Conservation (phyloP, 805 yeast genomes). For the Yarrowia hollandica region DNA sequence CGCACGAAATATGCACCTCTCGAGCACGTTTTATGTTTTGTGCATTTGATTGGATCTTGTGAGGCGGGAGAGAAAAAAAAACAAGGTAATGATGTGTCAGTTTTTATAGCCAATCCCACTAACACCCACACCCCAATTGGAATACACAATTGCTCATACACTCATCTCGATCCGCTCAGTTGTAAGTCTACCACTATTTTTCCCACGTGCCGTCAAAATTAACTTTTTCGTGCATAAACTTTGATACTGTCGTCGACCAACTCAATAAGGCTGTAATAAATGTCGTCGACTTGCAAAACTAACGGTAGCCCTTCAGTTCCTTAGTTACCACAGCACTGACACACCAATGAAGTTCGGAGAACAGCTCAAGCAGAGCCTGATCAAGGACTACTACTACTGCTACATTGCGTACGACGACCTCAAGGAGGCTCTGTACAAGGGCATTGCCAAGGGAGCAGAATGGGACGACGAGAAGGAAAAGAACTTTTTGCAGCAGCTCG, state of each 20-base stretch:
- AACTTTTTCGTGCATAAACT: slow-evolving; percentile 6
- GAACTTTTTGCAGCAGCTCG: slow-evolving; percentile 70
- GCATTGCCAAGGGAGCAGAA: slow-evolving; percentile 52
- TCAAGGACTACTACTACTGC: slow-evolving; percentile 86
- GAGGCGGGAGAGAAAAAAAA: neutral
- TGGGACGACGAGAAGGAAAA: slow-evolving; percentile 86
- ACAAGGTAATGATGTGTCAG: no score
- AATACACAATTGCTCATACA: no score
- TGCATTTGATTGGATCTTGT: slow-evolving; percentile 22
- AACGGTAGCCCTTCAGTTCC: no score
- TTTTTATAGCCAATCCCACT: no score
- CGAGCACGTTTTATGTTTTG: slow-evolving; percentile 22
- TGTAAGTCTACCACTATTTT: no score
- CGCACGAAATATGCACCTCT: slow-evolving; percentile 3
- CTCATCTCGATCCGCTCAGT: no score
- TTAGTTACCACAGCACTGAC: no score
- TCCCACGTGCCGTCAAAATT: slow-evolving; percentile 9
- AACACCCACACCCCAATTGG: no score
- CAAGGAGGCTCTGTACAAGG: slow-evolving; percentile 74
- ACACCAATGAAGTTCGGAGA: slow-evolving; percentile 91
- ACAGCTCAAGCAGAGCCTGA: slow-evolving; percentile 82
- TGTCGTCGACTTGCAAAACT: slow-evolving; percentile 6
- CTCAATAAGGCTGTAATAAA: slow-evolving; percentile 3
- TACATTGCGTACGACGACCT: slow-evolving; percentile 90
- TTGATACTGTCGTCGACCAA: slow-evolving; percentile 16